phyloP scores from a whole-genome alignment of 2,329 filamentous ascomycete species.

The Diaporthe sp. region DNA sequence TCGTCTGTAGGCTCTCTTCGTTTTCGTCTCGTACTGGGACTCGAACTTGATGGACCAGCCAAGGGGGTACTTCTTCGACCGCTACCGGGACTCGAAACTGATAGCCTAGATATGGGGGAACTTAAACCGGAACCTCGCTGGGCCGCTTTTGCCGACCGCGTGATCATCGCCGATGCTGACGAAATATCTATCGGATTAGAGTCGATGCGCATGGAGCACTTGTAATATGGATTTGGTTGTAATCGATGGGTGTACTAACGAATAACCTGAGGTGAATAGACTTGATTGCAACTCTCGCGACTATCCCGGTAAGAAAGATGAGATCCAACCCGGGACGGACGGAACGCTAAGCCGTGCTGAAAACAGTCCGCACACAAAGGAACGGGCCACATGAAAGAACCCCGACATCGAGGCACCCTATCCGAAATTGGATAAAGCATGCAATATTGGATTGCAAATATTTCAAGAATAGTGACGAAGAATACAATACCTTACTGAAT shows the following conservation, averaged over 20 bases:
- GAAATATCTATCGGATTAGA: neutral
- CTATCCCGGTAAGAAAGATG: neutral
- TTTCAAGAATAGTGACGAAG: neutral
- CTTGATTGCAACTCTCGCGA: neutral
- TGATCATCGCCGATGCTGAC: neutral
- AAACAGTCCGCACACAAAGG: neutral
- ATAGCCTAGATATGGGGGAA: no score
- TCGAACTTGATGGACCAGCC: no score
- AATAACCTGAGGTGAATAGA: neutral
- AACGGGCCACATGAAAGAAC: neutral
- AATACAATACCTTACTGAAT: neutral
- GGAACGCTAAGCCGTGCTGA: neutral
- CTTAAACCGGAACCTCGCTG: neutral
- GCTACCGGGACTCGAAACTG: neutral
- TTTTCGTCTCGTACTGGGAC: no score
- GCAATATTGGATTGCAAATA: neutral
- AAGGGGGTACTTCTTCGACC: no score
- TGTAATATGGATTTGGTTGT: no score
- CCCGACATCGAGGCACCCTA: fast-evolving
- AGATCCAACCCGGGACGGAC: neutral
- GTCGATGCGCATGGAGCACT: neutral
- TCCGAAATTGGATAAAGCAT: neutral
- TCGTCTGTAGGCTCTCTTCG: no score
- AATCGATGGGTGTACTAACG: neutral
- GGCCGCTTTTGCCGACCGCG: neutral